Evolutionary conservation across 495 filamentous ascomycete genomes (phyloP), one percentile per base, ranked within the genome.

Genomic region (Clohesyomyces aquaticus): DNA sequence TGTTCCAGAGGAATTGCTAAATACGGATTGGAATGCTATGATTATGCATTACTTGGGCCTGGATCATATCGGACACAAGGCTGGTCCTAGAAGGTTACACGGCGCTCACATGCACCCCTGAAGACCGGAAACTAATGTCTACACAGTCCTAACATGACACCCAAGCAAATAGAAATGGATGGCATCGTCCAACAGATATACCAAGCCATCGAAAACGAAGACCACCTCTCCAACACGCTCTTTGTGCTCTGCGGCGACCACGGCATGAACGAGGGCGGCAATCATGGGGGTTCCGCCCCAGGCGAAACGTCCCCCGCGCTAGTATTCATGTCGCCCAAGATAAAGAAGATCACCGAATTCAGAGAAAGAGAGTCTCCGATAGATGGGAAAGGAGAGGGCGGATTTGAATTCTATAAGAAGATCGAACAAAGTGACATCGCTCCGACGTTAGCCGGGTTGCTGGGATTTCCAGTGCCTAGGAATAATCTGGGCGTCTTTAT

Each of bases 231-330:
- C 35, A 88, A 86, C 19, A 91, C 93, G 2, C 79, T 98, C 16
- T 82, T 99, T 52, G 84, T 99, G 1, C 77, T 99, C 8, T 91
- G 86, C 56, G 94, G 94, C 45, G 94, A 99, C 72, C 94, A 99
- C 73, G 94, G 94, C 19, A 99, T 99, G 94, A 99, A 97, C 69
- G 94, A 98, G 68, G 94, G 91, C 38, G 94, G 94, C 2, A 98
- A 98, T 70, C 94, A 99, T 74, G 94, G 94, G 11, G 94, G 93
- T 6, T 96, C 95, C 19, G 88, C 90, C 2, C 83, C 89, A 18
- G 91, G 95, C 4, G 94, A 99, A 77, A 98, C 94, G 10, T 96
- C 93, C 0, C 87, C 94, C 0, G 94, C 94, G 14, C 76, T 99
- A 42, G 81, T 96, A 27, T 97, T 99, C 71, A 85, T 96, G 35